A percentile compares a stretch with the other conserved stretches of the same genome.
These are phyloP conservation scores for Metschnikowia santaceciliae DNA, from an alignment of 805 yeast genomes.

Conservation along the genomic window DNA sequence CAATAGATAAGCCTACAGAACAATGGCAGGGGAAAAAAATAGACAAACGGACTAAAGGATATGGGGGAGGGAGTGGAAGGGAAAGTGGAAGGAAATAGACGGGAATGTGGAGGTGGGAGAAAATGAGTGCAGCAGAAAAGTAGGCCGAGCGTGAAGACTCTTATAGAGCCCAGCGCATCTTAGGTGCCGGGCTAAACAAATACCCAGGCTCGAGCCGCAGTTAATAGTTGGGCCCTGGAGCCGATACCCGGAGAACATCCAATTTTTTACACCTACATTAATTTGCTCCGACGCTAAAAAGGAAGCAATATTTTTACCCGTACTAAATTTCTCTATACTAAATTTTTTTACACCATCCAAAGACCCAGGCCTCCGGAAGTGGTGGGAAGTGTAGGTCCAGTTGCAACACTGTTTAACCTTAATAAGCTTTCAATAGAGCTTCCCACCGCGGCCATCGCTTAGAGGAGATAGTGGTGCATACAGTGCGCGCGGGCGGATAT, in stretches of 20 bases:
- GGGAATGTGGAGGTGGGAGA: background rate
- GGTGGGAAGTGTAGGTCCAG: background rate
- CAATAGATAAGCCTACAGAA: too few relatives aligned
- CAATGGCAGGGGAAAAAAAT: too few relatives aligned
- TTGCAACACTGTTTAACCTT: too few relatives aligned
- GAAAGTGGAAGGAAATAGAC: background rate
- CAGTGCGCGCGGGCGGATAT: background rate
- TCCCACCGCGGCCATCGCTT: background rate
- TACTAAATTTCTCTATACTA: too few relatives aligned
- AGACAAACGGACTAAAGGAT: too few relatives aligned
- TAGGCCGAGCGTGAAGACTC: background rate
- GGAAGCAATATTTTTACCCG: too few relatives aligned
- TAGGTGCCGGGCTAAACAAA: constrained; percentile 1
- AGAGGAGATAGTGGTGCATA: background rate
- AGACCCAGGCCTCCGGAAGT: background rate
- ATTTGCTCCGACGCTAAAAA: too few relatives aligned
- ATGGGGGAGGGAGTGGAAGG: too few relatives aligned
- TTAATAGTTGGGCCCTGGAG: background rate
- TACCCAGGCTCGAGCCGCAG: background rate
- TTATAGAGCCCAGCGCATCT: background rate
- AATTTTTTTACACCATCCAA: background rate
- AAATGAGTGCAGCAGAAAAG: too few relatives aligned
- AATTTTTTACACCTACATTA: too few relatives aligned
- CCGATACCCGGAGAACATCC: background rate
- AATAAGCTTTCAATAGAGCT: too few relatives aligned